A percentile compares a stretch with the other conserved stretches of the same genome.
Conservation (phyloP, 768 basidiomycete species). For the Crucibulum laeve region DNA sequence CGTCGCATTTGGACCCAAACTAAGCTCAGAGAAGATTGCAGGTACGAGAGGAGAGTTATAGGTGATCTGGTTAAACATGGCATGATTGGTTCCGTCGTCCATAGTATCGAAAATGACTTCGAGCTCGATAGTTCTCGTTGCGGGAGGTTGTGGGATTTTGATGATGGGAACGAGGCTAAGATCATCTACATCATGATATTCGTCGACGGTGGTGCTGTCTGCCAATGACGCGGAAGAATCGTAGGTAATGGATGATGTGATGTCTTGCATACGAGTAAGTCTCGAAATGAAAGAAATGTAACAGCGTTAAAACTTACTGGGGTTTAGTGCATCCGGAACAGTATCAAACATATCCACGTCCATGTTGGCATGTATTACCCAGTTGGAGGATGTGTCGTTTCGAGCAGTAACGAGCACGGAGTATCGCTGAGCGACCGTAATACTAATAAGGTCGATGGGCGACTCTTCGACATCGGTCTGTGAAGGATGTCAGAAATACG, state of each 20-base stretch:
- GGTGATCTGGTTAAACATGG: conserved; percentile 68
- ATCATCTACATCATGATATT: conserved; percentile 65
- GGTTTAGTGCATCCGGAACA: conserved; percentile 64
- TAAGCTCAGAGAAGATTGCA: conserved; percentile 69
- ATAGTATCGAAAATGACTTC: conserved; percentile 81
- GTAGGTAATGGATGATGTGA: conserved; percentile 85
- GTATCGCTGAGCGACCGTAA: conserved; percentile 90
- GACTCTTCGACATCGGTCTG: conserved; percentile 77
- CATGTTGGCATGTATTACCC: conserved; percentile 89
- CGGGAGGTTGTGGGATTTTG: conserved; percentile 40
- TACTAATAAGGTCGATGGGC: conserved; percentile 62
- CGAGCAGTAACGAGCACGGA: conserved; percentile 89
- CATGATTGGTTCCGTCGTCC: conserved; percentile 81
- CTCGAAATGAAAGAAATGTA: background rate
- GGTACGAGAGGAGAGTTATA: conserved; percentile 73
- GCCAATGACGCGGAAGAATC: conserved; percentile 43
- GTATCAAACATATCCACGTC: conserved; percentile 87
- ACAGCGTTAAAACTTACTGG: conserved; percentile 47
- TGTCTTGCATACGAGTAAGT: conserved; percentile 38
- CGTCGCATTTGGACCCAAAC: conserved; percentile 72
- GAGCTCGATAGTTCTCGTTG: conserved; percentile 61
- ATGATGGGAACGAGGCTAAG: conserved; percentile 61
- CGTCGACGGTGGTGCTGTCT: conserved; percentile 47
- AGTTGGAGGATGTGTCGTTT: conserved; percentile 82
- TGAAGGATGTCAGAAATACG: background rate